Conservation (phyloP, 2,329 filamentous ascomycete genomes). For the Calonectria pauciramosa region DNA sequence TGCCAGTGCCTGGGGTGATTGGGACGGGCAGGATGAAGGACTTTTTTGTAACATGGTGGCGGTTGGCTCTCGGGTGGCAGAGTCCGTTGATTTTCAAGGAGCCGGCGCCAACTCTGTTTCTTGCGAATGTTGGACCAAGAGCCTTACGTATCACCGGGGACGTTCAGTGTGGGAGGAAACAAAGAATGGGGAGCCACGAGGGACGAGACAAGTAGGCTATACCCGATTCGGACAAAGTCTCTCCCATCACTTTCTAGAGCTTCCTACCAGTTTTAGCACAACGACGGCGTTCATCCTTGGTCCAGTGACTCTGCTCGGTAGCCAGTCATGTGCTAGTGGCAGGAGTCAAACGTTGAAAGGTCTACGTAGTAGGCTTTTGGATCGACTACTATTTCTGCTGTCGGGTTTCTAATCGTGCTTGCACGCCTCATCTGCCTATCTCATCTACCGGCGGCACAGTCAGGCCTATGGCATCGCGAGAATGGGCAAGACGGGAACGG, state of each 20-base stretch:
- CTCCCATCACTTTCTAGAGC: slow-evolving; percentile 7
- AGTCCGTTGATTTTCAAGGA: slow-evolving; percentile 28
- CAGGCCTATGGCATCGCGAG: not conserved
- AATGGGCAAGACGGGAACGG: slow-evolving; percentile 4
- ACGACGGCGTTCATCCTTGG: slow-evolving; percentile 22
- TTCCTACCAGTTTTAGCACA: slow-evolving; percentile 21
- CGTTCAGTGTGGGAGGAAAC: slow-evolving; percentile 21
- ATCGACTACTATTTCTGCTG: not conserved
- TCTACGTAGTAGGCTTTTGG: slow-evolving; percentile 1
- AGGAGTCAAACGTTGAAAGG: slow-evolving; percentile 24
- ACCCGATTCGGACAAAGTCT: not conserved
- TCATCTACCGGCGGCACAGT: not conserved
- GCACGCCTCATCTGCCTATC: not conserved
- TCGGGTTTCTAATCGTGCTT: not conserved
- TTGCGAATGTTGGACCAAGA: slow-evolving; percentile 10
- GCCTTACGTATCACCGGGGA: slow-evolving; percentile 7
- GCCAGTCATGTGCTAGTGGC: slow-evolving; percentile 8
- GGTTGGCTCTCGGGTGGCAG: slow-evolving; percentile 28
- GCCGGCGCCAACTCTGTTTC: slow-evolving; percentile 21
- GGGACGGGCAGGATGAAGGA: slow-evolving; percentile 7
- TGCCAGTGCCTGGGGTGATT: slow-evolving; percentile 4
- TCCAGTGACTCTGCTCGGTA: slow-evolving; percentile 17
- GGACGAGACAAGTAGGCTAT: slow-evolving; percentile 25
- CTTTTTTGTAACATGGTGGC: slow-evolving; percentile 21
- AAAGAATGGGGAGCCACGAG: slow-evolving; percentile 28